phyloP scores from a whole-genome alignment of 768 basidiomycete species.

The Chalciporus chontae region DNA sequence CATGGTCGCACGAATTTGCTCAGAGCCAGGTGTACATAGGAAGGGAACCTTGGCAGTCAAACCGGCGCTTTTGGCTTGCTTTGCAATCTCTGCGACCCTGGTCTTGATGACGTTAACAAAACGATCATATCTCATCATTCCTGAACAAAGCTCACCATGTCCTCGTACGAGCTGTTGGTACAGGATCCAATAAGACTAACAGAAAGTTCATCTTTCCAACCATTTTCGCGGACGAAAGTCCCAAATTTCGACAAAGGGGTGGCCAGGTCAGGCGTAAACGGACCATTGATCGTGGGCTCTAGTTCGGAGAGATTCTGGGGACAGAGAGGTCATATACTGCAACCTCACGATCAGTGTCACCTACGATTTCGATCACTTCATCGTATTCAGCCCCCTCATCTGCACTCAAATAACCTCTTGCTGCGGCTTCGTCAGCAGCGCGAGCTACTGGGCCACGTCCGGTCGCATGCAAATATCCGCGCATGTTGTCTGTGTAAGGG shows the following conservation, averaged over 20 bases:
- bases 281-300: slow-evolving; percentile 93
- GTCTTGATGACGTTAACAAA: slow-evolving; percentile 48
- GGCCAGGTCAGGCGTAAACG: slow-evolving; percentile 95
- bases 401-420: slow-evolving; percentile 71
- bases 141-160: slow-evolving; percentile 56
- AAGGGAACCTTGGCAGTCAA: slow-evolving; percentile 82
- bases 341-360: slow-evolving; percentile 23
- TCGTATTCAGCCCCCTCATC: slow-evolving; percentile 93
- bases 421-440: slow-evolving; percentile 82
- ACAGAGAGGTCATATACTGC: neutral
- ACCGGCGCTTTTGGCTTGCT: slow-evolving; percentile 83
- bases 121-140: neutral
- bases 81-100: slow-evolving; percentile 85
- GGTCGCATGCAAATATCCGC: slow-evolving; percentile 85
- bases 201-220: slow-evolving; percentile 92
- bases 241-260: slow-evolving; percentile 92
- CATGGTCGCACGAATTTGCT: slow-evolving; percentile 96
- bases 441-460: slow-evolving; percentile 80
- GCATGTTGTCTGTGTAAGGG: slow-evolving; percentile 91
- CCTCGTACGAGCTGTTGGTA: slow-evolving; percentile 97
- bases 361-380: slow-evolving; percentile 88
- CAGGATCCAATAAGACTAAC: slow-evolving; percentile 97
- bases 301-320: slow-evolving; percentile 79
- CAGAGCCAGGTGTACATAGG: slow-evolving; percentile 86
- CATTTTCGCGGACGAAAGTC: slow-evolving; percentile 72